Conservation (phyloP, 2,329 filamentous ascomycete genomes). For the Chrysosphaeria jannelii region DNA sequence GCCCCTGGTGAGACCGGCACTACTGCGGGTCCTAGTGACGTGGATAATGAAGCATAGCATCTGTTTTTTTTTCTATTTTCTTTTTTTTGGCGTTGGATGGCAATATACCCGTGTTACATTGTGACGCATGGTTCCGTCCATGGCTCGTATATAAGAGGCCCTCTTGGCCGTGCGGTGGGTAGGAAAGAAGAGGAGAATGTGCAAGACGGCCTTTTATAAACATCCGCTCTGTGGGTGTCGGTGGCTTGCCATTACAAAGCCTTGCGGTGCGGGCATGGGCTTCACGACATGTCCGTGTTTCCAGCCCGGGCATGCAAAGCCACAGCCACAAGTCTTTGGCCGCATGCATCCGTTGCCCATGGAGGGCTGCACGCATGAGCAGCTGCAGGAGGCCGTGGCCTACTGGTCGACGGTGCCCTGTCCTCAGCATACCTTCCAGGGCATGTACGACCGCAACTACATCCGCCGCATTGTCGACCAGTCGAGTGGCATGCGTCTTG, state of each 20-base stretch:
- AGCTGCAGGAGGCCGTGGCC: not conserved
- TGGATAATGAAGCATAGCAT: slow-evolving; percentile 13
- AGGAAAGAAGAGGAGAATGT: no score
- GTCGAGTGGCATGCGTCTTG: slow-evolving; percentile 14
- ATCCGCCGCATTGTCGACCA: slow-evolving; percentile 15
- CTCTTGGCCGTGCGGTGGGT: no score
- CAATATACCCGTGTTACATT: not conserved
- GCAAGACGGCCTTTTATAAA: slow-evolving; percentile 15
- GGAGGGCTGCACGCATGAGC: not conserved
- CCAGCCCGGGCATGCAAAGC: slow-evolving; percentile 10
- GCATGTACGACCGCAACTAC: slow-evolving; percentile 16
- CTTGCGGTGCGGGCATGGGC: slow-evolving; percentile 18
- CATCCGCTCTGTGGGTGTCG: slow-evolving; percentile 19
- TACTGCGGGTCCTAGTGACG: not conserved
- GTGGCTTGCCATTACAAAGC: slow-evolving; percentile 17
- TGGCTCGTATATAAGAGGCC: no score
- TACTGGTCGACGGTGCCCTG: slow-evolving; percentile 9
- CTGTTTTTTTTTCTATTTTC: not conserved
- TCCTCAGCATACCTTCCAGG: slow-evolving; percentile 12
- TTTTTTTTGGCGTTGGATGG: not conserved
- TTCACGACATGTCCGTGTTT: slow-evolving; percentile 18
- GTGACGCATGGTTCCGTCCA: not conserved
- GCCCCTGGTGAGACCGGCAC: not conserved
- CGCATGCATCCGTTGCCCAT: not conserved
- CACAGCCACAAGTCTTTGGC: slow-evolving; percentile 1